Evolutionary conservation across 2,329 filamentous ascomycete genomes (phyloP).

Genomic region (Fonsecaea erecta): DNA sequence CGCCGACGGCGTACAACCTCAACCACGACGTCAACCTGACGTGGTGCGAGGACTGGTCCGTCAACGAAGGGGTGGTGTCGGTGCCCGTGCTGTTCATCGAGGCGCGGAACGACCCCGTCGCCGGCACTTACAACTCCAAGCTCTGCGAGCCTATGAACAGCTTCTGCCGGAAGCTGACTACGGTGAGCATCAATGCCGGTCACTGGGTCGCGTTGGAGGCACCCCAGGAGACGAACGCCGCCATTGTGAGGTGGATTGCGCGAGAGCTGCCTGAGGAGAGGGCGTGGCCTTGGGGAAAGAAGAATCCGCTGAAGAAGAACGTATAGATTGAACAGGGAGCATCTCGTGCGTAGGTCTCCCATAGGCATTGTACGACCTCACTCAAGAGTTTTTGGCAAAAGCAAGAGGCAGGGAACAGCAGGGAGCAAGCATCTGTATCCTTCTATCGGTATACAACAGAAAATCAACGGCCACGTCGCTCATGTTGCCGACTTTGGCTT

Average conservation of each 20-base stretch:
- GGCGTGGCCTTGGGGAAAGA: slow-evolving; percentile 25
- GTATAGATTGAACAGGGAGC: background rate
- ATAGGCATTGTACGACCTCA: background rate
- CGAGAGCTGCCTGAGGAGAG: slow-evolving; percentile 17
- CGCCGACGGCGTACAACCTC: slow-evolving; percentile 49
- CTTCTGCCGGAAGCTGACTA: slow-evolving; percentile 24
- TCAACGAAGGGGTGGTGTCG: slow-evolving; percentile 40
- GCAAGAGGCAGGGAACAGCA: background rate
- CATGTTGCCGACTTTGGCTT: background rate
- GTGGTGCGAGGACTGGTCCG: slow-evolving; percentile 48
- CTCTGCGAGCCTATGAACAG: slow-evolving; percentile 25
- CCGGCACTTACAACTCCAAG: slow-evolving; percentile 14
- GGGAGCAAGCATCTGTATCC: background rate
- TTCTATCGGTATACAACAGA: background rate
- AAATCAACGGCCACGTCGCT: background rate
- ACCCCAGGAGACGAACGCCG: slow-evolving; percentile 68
- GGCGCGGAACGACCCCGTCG: slow-evolving; percentile 22
- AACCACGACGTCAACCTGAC: slow-evolving; percentile 51
- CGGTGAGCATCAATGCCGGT: slow-evolving; percentile 40
- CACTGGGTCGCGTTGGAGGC: slow-evolving; percentile 86
- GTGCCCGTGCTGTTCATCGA: slow-evolving; percentile 30
- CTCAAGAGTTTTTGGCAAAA: background rate
- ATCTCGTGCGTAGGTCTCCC: background rate
- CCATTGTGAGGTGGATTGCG: slow-evolving; percentile 27
- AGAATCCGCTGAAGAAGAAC: slow-evolving; percentile 20